Percentiles rank a stretch among this genome's conserved stretches.
Conservation (phyloP, 1,139 yeast genomes). For the Kodamaea sp. region DNA sequence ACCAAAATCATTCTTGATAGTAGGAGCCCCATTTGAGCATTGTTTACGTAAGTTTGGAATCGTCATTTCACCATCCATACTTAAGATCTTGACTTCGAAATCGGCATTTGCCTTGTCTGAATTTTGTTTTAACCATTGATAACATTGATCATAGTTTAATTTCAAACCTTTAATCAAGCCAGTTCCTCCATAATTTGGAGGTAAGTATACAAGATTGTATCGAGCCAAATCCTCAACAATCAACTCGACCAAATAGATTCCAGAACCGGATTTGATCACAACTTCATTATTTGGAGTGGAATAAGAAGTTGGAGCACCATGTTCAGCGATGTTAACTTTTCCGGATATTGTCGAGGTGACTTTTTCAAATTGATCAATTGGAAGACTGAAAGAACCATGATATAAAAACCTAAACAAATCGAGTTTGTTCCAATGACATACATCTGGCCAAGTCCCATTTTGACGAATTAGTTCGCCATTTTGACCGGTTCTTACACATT, state of each 20-base stretch:
- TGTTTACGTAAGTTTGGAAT: slow-evolving; percentile 30
- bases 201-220: slow-evolving; percentile 57
- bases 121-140: slow-evolving; percentile 26
- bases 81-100: slow-evolving; percentile 47
- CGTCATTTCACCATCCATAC: slow-evolving; percentile 38
- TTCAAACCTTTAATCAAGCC: slow-evolving; percentile 55
- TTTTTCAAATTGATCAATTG: slow-evolving; percentile 52
- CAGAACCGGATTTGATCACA: slow-evolving; percentile 51
- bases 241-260: slow-evolving; percentile 70
- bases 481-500: slow-evolving; percentile 49
- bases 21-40: slow-evolving; percentile 14
- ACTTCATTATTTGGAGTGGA: slow-evolving; percentile 40
- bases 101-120: slow-evolving; percentile 29
- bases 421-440: slow-evolving; percentile 80
- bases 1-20: slow-evolving; percentile 42
- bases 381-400: slow-evolving; percentile 77
- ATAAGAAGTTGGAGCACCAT: slow-evolving; percentile 26
- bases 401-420: slow-evolving; percentile 74
- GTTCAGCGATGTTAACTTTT: slow-evolving; percentile 18
- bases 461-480: slow-evolving; percentile 41
- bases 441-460: slow-evolving; percentile 50
- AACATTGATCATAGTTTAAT: slow-evolving; percentile 50
- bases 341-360: slow-evolving; percentile 17
- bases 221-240: slow-evolving; percentile 63
- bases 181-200: slow-evolving; percentile 50